Percentiles rank a stretch among this genome's conserved stretches.
These are phyloP conservation scores for Protea cynaroides DNA, from an alignment of 164 flowering plant species.

Conservation along the genomic window DNA sequence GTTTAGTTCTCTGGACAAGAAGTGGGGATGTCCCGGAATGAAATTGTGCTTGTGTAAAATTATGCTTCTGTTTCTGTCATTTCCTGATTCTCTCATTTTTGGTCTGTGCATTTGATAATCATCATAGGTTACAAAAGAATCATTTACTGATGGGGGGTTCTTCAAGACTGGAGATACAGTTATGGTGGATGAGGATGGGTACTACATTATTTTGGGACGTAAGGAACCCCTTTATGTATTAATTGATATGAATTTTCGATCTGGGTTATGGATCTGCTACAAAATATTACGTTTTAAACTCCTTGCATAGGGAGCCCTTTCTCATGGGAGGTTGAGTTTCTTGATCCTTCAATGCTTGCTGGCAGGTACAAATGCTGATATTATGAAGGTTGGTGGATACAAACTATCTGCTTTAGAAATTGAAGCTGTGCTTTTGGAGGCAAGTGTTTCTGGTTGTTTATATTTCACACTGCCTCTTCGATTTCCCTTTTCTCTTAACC, in stretches of 20 bases:
- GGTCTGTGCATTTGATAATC: conserved; percentile 8
- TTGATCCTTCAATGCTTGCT: background rate
- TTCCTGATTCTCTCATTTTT: conserved; percentile 1
- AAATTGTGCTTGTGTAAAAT: background rate
- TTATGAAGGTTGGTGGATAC: conserved; percentile 96
- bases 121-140: conserved; percentile 72
- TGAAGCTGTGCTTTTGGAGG: conserved; percentile 88
- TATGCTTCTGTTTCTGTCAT: background rate
- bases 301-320: too few relatives aligned
- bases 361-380: conserved; percentile 92
- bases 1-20: conserved; percentile 2
- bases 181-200: conserved; percentile 90
- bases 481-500: background rate
- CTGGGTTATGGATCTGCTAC: background rate
- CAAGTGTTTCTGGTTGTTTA: conserved; percentile 14
- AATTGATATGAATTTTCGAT: background rate
- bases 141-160: conserved; percentile 79
- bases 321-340: background rate
- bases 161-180: conserved; percentile 96
- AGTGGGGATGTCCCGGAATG: background rate
- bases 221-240: conserved; percentile 28
- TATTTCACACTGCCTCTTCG: background rate
- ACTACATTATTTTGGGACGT: conserved; percentile 94
- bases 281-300: too few relatives aligned
- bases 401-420: conserved; percentile 93